phyloP scores from a whole-genome alignment of 108 stramenopile species.

The Cyclotella baltica region DNA sequence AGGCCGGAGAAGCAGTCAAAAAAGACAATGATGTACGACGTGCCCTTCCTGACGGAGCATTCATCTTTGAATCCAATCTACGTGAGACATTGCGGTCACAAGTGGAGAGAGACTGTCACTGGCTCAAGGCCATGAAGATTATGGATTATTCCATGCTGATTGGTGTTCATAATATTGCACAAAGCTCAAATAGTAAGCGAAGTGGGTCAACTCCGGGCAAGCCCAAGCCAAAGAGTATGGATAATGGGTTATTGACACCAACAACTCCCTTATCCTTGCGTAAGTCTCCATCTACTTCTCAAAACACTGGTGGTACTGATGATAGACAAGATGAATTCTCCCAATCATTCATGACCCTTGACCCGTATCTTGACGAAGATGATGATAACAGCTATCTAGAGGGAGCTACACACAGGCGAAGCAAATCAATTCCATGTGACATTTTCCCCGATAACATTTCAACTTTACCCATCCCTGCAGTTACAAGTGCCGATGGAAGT shows the following conservation, averaged over 20 bases:
- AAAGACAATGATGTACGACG: conserved; percentile 91
- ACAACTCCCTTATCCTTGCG: neutral
- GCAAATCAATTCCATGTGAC: conserved; percentile 25
- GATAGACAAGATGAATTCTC: conserved; percentile 40
- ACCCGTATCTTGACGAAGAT: conserved; percentile 67
- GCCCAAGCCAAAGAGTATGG: conserved; percentile 14
- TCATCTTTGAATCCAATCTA: conserved; percentile 61
- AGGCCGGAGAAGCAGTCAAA: conserved; percentile 85
- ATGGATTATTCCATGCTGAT: conserved; percentile 97
- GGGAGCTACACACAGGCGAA: conserved; percentile 43
- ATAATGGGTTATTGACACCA: neutral
- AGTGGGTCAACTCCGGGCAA: conserved; percentile 1
- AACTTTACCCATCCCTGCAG: conserved; percentile 13
- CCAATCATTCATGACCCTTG: conserved; percentile 33
- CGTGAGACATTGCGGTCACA: conserved; percentile 74
- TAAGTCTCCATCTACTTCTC: neutral
- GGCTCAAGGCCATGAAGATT: conserved; percentile 85
- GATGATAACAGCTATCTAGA: conserved; percentile 87
- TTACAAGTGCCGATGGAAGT: conserved; percentile 14
- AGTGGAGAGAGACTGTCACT: conserved; percentile 77
- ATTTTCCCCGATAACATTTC: conserved; percentile 18
- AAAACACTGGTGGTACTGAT: conserved; percentile 26
- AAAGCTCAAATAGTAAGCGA: conserved; percentile 17
- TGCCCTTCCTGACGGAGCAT: conserved; percentile 63
- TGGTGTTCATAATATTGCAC: conserved; percentile 87